These are phyloP conservation scores for Myxozyma nipponensis DNA, from an alignment of 805 yeast genomes.

Conservation along the genomic window DNA sequence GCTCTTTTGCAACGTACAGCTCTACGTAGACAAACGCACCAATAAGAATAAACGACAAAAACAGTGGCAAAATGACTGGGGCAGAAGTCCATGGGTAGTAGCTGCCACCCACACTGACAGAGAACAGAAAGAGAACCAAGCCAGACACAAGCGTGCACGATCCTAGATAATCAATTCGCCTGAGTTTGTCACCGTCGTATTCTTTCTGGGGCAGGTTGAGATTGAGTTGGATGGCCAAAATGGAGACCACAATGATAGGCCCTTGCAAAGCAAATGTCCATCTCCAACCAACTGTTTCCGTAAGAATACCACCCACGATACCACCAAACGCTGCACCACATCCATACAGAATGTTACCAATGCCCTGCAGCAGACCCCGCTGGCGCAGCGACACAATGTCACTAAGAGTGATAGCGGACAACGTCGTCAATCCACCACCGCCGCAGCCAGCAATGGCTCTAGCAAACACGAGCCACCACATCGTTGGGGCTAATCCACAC, in stretches of 20 bases:
- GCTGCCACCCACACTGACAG: conserved; percentile 64
- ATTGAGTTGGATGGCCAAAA: conserved; percentile 35
- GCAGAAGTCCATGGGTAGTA: conserved; percentile 48
- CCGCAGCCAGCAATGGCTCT: conserved; percentile 82
- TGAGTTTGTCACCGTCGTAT: conserved; percentile 45
- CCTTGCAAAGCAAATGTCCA: conserved; percentile 42
- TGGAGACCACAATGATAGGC: conserved; percentile 40
- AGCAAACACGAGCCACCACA: conserved; percentile 34
- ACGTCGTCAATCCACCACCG: conserved; percentile 80
- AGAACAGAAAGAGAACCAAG: conserved; percentile 54
- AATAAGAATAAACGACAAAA: conserved; percentile 37
- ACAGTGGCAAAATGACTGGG: conserved; percentile 39
- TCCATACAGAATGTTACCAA: conserved; percentile 73
- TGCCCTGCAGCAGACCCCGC: conserved; percentile 79
- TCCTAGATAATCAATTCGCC: conserved; percentile 63
- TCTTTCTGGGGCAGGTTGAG: conserved; percentile 33
- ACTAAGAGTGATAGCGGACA: conserved; percentile 70
- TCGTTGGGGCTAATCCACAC: conserved; percentile 45
- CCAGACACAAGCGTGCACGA: conserved; percentile 55
- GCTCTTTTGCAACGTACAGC: conserved; percentile 51
- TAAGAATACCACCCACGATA: conserved; percentile 49
- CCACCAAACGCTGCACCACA: conserved; percentile 78
- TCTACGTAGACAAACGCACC: conserved; percentile 51
- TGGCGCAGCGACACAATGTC: conserved; percentile 72
- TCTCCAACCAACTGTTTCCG: conserved; percentile 61